Conservation (phyloP, 805 yeast species). For the Kurtzmaniella cleridarum region DNA sequence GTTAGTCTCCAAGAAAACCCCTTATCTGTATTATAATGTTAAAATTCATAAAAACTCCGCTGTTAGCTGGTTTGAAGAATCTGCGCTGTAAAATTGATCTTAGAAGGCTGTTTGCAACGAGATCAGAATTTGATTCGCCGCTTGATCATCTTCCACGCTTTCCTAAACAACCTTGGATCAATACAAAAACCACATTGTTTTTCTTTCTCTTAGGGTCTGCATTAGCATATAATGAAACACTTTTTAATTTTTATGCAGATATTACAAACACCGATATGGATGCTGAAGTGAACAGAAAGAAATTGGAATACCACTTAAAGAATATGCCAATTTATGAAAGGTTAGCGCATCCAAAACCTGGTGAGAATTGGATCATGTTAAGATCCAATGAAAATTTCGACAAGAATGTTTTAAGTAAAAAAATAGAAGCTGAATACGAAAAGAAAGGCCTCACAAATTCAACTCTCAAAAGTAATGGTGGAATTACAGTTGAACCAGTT, state of each 20-base stretch:
- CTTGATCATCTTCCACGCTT: conserved; percentile 22
- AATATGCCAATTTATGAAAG: conserved; percentile 47
- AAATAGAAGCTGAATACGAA: conserved; percentile 8
- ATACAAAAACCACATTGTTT: conserved; percentile 21
- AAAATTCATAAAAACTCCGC: too few species aligned
- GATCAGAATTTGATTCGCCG: conserved; percentile 26
- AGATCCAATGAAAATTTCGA: conserved; percentile 42
- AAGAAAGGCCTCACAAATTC: conserved; percentile 24
- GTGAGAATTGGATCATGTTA: conserved; percentile 41
- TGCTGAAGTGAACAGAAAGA: conserved; percentile 19
- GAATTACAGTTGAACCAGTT: conserved; percentile 68
- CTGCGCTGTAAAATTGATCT: too few species aligned
- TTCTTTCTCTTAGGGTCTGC: conserved; percentile 18
- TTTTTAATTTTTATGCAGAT: conserved; percentile 20
- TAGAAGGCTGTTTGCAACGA: conserved; percentile 7
- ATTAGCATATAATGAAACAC: conserved; percentile 21
- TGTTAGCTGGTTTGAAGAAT: too few species aligned
- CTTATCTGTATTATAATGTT: too few species aligned
- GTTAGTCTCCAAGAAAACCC: too few species aligned
- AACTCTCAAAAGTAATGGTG: conserved; percentile 71
- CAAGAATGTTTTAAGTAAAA: conserved; percentile 26
- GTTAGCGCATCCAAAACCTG: conserved; percentile 39
- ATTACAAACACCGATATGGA: conserved; percentile 17
- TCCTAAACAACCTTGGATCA: conserved; percentile 18
- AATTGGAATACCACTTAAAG: conserved; percentile 44